These are phyloP conservation scores for Stemphylium vesicarium DNA, from an alignment of 2,329 filamentous ascomycete genomes.

Conservation along the genomic window DNA sequence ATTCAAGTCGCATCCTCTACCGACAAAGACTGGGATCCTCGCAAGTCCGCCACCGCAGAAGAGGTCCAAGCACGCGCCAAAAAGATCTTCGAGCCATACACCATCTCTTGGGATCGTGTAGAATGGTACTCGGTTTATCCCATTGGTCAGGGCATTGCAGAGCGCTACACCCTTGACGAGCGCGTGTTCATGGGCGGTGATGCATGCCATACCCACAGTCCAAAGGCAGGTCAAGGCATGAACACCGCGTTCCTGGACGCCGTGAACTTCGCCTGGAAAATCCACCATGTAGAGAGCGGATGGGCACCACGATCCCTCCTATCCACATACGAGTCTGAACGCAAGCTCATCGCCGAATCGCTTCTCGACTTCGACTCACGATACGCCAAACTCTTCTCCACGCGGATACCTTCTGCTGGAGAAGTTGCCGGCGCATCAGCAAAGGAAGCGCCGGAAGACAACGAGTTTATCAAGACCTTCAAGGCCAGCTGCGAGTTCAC, in stretches of 20 bases:
- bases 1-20: conserved; percentile 68
- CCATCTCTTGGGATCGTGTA: conserved; percentile 67
- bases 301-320: conserved; percentile 78
- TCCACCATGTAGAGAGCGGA: conserved; percentile 85
- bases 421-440: conserved; percentile 71
- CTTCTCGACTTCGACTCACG: conserved; percentile 85
- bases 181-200: conserved; percentile 71
- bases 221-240: conserved; percentile 70
- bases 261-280: conserved; percentile 93
- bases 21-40: conserved; percentile 66
- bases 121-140: conserved; percentile 72
- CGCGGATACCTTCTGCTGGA: conserved; percentile 72
- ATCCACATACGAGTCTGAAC: conserved; percentile 84
- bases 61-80: conserved; percentile 65
- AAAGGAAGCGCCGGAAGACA: conserved; percentile 56
- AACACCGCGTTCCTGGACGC: conserved; percentile 69
- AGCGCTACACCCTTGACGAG: conserved; percentile 68
- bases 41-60: conserved; percentile 65
- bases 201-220: conserved; percentile 67
- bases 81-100: conserved; percentile 65
- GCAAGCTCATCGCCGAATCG: conserved; percentile 82
- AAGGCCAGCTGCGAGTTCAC: conserved; percentile 93
- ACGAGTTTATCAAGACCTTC: conserved; percentile 87
- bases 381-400: conserved; percentile 89
- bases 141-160: conserved; percentile 70